These are phyloP conservation scores for Ceratobasidium sp. DNA, from an alignment of 1,284 basidiomycete genomes.

Conservation along the genomic window DNA sequence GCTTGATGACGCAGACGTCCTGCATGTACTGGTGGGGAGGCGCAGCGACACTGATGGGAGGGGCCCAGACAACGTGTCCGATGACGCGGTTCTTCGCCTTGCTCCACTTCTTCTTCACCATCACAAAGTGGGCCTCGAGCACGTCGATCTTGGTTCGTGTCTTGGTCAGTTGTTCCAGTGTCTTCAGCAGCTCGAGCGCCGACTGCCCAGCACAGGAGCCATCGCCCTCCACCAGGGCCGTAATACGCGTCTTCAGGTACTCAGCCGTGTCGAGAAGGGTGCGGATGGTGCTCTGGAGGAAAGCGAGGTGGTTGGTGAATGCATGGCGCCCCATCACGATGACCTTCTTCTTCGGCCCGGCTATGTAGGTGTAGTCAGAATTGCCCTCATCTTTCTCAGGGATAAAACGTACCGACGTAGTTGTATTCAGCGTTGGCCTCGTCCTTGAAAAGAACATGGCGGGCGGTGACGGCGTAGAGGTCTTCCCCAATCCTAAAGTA, in stretches of 20 bases:
- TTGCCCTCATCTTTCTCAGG: constrained; percentile 49
- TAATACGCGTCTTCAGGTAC: too few relatives aligned
- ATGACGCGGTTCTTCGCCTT: constrained; percentile 55
- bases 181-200: constrained; percentile 47
- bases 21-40: constrained; percentile 52
- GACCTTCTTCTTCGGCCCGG: constrained; percentile 56
- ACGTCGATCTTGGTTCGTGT: constrained; percentile 43
- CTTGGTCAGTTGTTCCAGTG: constrained; percentile 49
- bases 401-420: constrained; percentile 53
- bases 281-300: constrained; percentile 51
- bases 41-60: constrained; percentile 51
- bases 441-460: constrained; percentile 54
- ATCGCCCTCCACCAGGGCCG: constrained; percentile 33
- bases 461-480: constrained; percentile 56
- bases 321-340: constrained; percentile 56
- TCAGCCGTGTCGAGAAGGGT: too few relatives aligned
- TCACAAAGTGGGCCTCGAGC: constrained; percentile 50
- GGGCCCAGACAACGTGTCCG: constrained; percentile 57
- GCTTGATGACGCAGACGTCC: constrained; percentile 57
- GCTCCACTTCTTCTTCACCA: constrained; percentile 53
- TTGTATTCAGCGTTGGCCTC: constrained; percentile 52
- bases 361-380: constrained; percentile 51
- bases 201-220: constrained; percentile 34
- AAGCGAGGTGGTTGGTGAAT: constrained; percentile 54
- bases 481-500: constrained; percentile 55